Percentiles rank a stretch among this genome's conserved stretches.
Evolutionary conservation across 176 grass and related monocot genomes (phyloP).

Genomic region (Bothriochloa decipiens): DNA sequence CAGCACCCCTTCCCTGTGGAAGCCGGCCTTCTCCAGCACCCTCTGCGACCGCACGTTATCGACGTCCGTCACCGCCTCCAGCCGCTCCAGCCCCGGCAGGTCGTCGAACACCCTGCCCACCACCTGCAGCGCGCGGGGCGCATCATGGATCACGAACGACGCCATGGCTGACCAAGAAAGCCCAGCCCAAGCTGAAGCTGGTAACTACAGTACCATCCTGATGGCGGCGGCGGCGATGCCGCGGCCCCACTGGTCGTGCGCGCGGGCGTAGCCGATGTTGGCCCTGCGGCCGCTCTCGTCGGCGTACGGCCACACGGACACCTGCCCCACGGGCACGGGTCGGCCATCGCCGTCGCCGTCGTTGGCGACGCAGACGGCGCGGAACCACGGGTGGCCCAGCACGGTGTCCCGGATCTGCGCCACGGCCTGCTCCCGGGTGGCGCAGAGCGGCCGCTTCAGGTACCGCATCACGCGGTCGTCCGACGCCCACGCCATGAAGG

Average conservation of each 20-base stretch:
- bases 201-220: constrained; percentile 23
- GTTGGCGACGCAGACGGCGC: constrained; percentile 41
- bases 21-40: constrained; percentile 67
- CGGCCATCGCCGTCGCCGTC: no score
- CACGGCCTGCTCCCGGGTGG: constrained; percentile 41
- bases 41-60: constrained; percentile 54
- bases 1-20: constrained; percentile 55
- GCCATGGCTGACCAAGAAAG: background rate
- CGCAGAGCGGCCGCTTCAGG: constrained; percentile 43
- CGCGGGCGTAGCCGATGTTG: constrained; percentile 59
- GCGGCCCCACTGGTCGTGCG: constrained; percentile 44
- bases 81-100: constrained; percentile 51
- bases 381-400: constrained; percentile 60
- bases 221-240: constrained; percentile 47
- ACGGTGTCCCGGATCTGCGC: constrained; percentile 45
- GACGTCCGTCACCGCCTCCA: constrained; percentile 57
- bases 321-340: constrained; percentile 49
- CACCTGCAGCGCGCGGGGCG: constrained; percentile 17
- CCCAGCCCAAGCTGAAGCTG: no score
- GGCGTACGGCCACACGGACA: constrained; percentile 54
- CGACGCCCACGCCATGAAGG: constrained; percentile 65
- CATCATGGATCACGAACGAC: background rate
- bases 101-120: constrained; percentile 50
- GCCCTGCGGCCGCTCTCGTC: constrained; percentile 42
- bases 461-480: constrained; percentile 63